These are phyloP conservation scores for Candida michaelii DNA, from an alignment of 805 yeast species.

Conservation along the genomic window DNA sequence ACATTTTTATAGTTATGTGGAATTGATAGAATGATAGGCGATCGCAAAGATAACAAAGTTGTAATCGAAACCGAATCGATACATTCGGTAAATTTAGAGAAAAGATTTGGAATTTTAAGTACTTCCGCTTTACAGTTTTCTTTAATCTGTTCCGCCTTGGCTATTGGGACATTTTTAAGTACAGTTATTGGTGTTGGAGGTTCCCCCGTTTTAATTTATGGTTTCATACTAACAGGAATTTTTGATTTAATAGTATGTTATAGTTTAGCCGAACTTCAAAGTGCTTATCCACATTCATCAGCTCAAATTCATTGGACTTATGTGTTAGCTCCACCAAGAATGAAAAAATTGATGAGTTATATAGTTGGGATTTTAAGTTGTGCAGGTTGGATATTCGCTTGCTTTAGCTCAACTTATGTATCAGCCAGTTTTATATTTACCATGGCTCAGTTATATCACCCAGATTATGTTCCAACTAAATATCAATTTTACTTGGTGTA, in stretches of 20 bases:
- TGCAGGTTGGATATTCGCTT: slow-evolving; percentile 25
- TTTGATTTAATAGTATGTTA: slow-evolving; percentile 20
- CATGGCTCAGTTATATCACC: slow-evolving; percentile 18
- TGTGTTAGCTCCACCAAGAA: slow-evolving; percentile 22
- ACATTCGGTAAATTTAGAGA: slow-evolving; percentile 8
- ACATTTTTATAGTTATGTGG: neutral
- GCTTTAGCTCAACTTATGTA: slow-evolving; percentile 19
- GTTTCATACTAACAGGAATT: slow-evolving; percentile 19
- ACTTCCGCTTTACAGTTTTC: slow-evolving; percentile 20
- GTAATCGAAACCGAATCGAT: slow-evolving; percentile 3
- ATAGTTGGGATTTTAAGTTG: slow-evolving; percentile 27
- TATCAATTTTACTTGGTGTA: slow-evolving; percentile 21
- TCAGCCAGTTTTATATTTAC: slow-evolving; percentile 18
- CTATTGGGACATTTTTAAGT: slow-evolving; percentile 22
- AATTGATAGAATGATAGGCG: neutral
- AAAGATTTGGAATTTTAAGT: slow-evolving; percentile 18
- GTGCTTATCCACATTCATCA: slow-evolving; percentile 33
- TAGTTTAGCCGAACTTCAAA: slow-evolving; percentile 29
- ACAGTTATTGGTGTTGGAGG: slow-evolving; percentile 25
- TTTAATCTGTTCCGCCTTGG: slow-evolving; percentile 21
- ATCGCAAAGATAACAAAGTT: neutral
- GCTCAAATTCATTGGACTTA: slow-evolving; percentile 37
- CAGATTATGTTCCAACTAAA: slow-evolving; percentile 16
- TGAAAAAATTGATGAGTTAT: slow-evolving; percentile 26
- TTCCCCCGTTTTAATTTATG: slow-evolving; percentile 21